A percentile compares a stretch with the other conserved stretches of the same genome.
These are phyloP conservation scores for Paramecium octaurelia DNA, from an alignment of 73 alveolate species.

Conservation along the genomic window DNA sequence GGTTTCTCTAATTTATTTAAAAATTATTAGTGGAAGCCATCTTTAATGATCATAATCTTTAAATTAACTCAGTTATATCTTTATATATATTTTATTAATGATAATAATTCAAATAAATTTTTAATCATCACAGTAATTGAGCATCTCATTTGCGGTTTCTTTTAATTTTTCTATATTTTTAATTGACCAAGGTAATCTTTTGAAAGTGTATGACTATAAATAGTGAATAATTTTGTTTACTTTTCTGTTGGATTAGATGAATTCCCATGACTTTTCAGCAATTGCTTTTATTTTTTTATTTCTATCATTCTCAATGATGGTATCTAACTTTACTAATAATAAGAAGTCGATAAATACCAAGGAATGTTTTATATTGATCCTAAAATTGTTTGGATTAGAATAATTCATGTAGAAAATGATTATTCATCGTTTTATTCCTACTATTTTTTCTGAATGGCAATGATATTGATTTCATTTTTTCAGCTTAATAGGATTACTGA, in stretches of 20 bases:
- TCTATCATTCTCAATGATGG: background rate
- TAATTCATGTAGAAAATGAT: background rate
- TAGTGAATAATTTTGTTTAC: background rate
- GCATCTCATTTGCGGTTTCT: slow-evolving; percentile 3
- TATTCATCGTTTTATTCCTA: background rate
- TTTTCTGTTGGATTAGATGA: background rate
- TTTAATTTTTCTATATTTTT: background rate
- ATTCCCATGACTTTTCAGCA: slow-evolving; percentile 4
- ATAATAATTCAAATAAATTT: background rate
- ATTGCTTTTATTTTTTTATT: background rate
- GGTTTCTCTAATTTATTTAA: background rate
- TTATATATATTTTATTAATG: background rate
- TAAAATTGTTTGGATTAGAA: background rate
- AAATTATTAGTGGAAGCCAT: background rate
- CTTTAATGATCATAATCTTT: background rate
- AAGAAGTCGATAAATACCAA: background rate
- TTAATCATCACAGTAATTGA: slow-evolving; percentile 6
- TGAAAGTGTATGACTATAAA: background rate
- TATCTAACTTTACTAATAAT: background rate
- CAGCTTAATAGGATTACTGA: background rate
- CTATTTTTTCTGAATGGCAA: slow-evolving; percentile 35
- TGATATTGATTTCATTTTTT: background rate
- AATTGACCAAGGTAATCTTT: background rate
- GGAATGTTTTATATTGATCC: background rate
- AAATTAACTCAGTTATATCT: background rate